Evolutionary conservation across 768 basidiomycete species (phyloP), one percentile per base, ranked within the genome.

Genomic region (Mycena capillaripes): DNA sequence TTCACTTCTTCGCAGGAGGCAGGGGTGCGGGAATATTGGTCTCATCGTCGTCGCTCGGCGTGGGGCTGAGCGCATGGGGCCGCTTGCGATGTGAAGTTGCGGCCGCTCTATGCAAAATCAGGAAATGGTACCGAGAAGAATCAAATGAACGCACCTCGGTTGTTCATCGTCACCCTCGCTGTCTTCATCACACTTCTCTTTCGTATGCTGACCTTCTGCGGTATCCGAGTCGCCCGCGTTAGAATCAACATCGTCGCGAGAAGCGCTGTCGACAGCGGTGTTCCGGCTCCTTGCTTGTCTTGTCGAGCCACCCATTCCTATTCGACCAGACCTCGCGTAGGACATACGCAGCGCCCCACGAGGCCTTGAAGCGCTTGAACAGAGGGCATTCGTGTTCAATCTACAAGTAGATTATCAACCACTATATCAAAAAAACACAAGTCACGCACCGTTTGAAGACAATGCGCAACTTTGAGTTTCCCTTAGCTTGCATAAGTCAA

Each of bases 321-420:
- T 58, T 58, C 4, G 57, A 19, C 57, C 36, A 58, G 34, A 58
- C 57, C 38, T 58, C 34, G 4, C 16, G 57, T 2, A 58, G 57
- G 21, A 58, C n/a, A 38, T 58, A 58, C n/a, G 10, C 11, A 10
- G 57, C 57, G 21, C 34, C 57, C 57, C 57, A 58, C 17, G 34
- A 58, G 11, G 17, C 57, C 23, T 19, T 58, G 57, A 58, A 58
- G 57, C 34, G 57, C 19, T 58, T 58, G n/a, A 58, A 58, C 10
- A 58, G 57, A 58, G 57, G 57, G n/a, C 57, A 40, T 58, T 58
- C 57, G 38, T 21, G 57, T 11, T 58, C 57, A 58, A 58, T 58
- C 55, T 56, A 36, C 4, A 21, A 4, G 3, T 30, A 9, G 10
- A 7, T 32, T 32, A 56, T 42, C 12, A 56, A 34, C 2, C 21